Percentiles rank a stretch among this genome's conserved stretches.
phyloP scores from a whole-genome alignment of 805 yeast species.

The Candida succiphila region DNA sequence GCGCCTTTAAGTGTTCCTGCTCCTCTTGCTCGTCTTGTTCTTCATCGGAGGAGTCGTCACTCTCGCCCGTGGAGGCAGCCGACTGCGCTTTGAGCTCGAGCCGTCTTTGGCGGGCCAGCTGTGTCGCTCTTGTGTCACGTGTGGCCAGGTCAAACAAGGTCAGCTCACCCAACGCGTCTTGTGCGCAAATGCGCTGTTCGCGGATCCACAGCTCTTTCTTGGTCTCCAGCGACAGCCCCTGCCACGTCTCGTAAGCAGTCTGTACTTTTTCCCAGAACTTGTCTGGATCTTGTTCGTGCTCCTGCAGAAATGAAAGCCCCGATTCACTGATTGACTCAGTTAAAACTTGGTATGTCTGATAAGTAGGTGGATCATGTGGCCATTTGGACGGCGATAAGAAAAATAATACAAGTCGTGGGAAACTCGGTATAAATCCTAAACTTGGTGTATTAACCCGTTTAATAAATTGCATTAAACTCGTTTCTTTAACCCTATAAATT shows the following conservation, averaged over 20 bases:
- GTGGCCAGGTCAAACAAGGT: constrained; percentile 34
- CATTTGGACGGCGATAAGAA: constrained; percentile 34
- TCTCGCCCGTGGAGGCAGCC: not conserved
- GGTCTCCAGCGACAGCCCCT: constrained; percentile 21
- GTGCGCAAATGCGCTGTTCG: constrained; percentile 33
- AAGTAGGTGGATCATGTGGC: constrained; percentile 46
- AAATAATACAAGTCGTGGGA: constrained; percentile 37
- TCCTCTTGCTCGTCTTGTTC: not conserved
- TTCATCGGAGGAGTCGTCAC: not conserved
- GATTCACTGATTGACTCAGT: not conserved
- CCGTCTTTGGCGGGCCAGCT: constrained; percentile 11
- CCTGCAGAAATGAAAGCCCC: not conserved
- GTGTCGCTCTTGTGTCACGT: constrained; percentile 28
- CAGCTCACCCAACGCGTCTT: constrained; percentile 29
- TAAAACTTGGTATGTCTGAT: constrained; percentile 28
- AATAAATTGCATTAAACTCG: constrained; percentile 25
- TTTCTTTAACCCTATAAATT: constrained; percentile 27
- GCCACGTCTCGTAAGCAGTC: constrained; percentile 38
- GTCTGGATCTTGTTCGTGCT: not conserved
- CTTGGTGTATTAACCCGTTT: constrained; percentile 26
- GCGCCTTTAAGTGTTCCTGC: constrained; percentile 1
- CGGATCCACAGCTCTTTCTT: constrained; percentile 33
- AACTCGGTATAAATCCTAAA: constrained; percentile 34
- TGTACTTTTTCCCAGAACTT: constrained; percentile 23
- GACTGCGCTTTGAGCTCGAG: constrained; percentile 1